A percentile compares a stretch with the other conserved stretches of the same genome.
Conservation (phyloP, 2,329 filamentous ascomycete species). For the Botryosphaeria dothidea region DNA sequence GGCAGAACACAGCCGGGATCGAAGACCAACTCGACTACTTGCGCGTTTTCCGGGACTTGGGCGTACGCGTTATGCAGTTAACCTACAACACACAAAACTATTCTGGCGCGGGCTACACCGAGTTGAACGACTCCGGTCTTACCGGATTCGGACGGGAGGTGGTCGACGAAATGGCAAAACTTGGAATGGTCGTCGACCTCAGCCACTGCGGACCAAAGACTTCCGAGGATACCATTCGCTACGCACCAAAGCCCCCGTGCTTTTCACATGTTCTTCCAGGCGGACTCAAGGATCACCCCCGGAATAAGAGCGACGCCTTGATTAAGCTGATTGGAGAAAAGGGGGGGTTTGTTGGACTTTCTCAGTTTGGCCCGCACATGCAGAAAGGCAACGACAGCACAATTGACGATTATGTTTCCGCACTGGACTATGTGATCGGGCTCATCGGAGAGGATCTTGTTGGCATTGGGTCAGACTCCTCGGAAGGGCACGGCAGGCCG, state of each 20-base stretch:
- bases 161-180: slow-evolving; percentile 36
- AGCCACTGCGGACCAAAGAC: slow-evolving; percentile 38
- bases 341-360: slow-evolving; percentile 42
- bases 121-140: slow-evolving; percentile 38
- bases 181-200: slow-evolving; percentile 41
- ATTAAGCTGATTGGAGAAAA: slow-evolving; percentile 39
- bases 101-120: slow-evolving; percentile 43
- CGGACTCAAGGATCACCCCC: slow-evolving; percentile 38
- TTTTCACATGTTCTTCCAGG: slow-evolving; percentile 42
- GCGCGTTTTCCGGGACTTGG: slow-evolving; percentile 43
- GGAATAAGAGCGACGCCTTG: slow-evolving; percentile 42
- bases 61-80: slow-evolving; percentile 46
- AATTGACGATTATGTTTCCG: slow-evolving; percentile 45
- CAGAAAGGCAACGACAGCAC: slow-evolving; percentile 43
- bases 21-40: slow-evolving; percentile 43
- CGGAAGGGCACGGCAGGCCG: slow-evolving; percentile 41
- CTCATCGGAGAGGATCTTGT: slow-evolving; percentile 41
- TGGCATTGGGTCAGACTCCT: slow-evolving; percentile 41
- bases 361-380: slow-evolving; percentile 45
- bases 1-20: slow-evolving; percentile 46
- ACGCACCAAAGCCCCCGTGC: slow-evolving; percentile 42
- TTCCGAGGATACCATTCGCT: slow-evolving; percentile 31
- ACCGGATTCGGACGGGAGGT: slow-evolving; percentile 40
- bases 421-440: slow-evolving; percentile 40
- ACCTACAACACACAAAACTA: slow-evolving; percentile 48